These are phyloP conservation scores for Lepidium sativum DNA, from an alignment of 345 rosid genomes.

Conservation along the genomic window DNA sequence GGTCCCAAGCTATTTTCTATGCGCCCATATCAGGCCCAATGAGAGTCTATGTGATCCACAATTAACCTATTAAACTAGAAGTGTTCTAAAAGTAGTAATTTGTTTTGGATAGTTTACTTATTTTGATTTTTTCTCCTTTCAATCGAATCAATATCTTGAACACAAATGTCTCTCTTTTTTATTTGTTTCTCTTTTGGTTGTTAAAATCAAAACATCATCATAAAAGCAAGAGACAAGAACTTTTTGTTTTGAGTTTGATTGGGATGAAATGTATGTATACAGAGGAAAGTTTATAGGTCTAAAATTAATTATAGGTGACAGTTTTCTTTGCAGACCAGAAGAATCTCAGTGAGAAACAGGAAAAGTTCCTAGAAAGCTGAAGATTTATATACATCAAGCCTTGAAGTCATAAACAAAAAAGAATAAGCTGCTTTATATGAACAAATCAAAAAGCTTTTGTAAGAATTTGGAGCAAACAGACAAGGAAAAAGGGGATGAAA, in stretches of 20 bases:
- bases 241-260: background rate
- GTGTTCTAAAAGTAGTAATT: background rate
- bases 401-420: background rate
- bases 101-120: background rate
- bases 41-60: background rate
- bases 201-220: background rate
- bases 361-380: background rate
- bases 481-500: background rate
- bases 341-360: conserved; percentile 1
- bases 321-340: background rate
- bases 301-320: background rate
- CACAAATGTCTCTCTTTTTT: background rate
- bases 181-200: background rate
- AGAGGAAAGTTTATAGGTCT: conserved; percentile 1
- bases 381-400: conserved; percentile 4
- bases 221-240: background rate
- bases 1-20: background rate
- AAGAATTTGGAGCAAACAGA: background rate
- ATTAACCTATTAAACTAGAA: background rate
- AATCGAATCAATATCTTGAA: background rate
- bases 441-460: background rate
- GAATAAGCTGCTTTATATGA: conserved; percentile 1
- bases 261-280: background rate
- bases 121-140: background rate
- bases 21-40: background rate